Evolutionary conservation across 306 rosid species (phyloP).

Genomic region (Astragalus membranaceus): DNA sequence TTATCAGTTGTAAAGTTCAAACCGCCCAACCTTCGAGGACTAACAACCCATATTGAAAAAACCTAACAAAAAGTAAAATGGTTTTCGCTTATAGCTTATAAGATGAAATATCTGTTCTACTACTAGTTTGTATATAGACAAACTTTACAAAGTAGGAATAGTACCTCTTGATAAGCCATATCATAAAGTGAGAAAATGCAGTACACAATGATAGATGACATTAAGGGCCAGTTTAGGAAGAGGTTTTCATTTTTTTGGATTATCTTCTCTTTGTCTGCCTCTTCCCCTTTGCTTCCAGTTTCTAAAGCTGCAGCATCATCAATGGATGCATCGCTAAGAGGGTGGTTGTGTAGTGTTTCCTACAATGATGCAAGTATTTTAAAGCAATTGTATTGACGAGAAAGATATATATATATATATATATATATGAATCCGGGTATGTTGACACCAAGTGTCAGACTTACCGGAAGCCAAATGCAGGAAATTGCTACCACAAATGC

Average conservation of each 20-base stretch:
- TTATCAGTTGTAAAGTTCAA: constrained; percentile 43
- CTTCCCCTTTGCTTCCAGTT: constrained; percentile 22
- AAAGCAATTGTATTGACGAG: too few species aligned
- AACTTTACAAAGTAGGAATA: too few species aligned
- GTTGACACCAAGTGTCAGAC: too few species aligned
- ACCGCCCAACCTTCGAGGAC: constrained; percentile 66
- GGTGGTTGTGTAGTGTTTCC: constrained; percentile 81
- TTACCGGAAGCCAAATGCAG: constrained; percentile 45
- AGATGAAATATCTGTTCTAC: too few species aligned
- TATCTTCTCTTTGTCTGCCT: constrained; percentile 12
- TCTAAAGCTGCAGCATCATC: constrained; percentile 39
- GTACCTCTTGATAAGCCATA: constrained; percentile 77
- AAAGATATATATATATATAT: too few species aligned
- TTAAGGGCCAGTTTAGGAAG: constrained; percentile 69
- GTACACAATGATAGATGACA: constrained; percentile 63
- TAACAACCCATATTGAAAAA: constrained; percentile 81
- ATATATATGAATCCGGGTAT: too few species aligned
- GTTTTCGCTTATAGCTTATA: background rate
- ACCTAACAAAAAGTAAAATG: constrained; percentile 25
- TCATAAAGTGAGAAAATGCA: constrained; percentile 71
- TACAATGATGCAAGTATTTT: constrained; percentile 17
- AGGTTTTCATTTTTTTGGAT: constrained; percentile 36
- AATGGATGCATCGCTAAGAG: background rate
- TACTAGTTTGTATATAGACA: too few species aligned
- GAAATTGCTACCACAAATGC: constrained; percentile 19